Evolutionary conservation across 148 eudicot species (phyloP).

Genomic region (Fallopia convolvulus): DNA sequence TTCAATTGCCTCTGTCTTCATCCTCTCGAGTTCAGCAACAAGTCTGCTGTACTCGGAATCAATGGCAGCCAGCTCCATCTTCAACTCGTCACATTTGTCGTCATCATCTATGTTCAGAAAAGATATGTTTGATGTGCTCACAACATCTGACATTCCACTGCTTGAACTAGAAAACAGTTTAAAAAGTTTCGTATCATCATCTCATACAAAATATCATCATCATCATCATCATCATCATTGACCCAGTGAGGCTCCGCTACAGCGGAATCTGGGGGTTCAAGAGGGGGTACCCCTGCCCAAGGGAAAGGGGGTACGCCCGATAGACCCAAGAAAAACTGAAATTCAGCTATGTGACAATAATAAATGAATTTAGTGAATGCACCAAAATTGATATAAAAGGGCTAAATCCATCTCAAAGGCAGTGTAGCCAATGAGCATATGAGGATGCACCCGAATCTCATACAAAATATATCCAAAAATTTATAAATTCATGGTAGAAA

Average conservation of each 20-base stretch:
- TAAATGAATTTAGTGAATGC: too few species aligned
- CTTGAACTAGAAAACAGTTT: conserved; percentile 6
- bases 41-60: conserved; percentile 35
- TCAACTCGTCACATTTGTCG: conserved; percentile 34
- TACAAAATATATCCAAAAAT: background rate
- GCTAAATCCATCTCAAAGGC: too few species aligned
- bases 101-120: conserved; percentile 22
- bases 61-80: conserved; percentile 56
- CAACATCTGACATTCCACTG: conserved; percentile 25
- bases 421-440: too few species aligned
- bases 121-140: conserved; percentile 26
- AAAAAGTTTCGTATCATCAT: background rate
- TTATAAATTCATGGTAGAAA: background rate
- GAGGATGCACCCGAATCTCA: too few species aligned
- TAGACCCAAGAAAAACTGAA: too few species aligned
- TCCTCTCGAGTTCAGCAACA: conserved; percentile 33
- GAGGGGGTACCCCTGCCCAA: too few species aligned
- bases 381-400: too few species aligned
- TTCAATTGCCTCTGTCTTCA: conserved; percentile 56
- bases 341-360: too few species aligned
- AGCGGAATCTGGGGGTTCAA: too few species aligned
- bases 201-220: background rate
- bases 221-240: too few species aligned
- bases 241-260: too few species aligned
- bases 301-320: too few species aligned